These are phyloP conservation scores for Citrus inodora DNA, from an alignment of 345 rosid genomes.

Conservation along the genomic window DNA sequence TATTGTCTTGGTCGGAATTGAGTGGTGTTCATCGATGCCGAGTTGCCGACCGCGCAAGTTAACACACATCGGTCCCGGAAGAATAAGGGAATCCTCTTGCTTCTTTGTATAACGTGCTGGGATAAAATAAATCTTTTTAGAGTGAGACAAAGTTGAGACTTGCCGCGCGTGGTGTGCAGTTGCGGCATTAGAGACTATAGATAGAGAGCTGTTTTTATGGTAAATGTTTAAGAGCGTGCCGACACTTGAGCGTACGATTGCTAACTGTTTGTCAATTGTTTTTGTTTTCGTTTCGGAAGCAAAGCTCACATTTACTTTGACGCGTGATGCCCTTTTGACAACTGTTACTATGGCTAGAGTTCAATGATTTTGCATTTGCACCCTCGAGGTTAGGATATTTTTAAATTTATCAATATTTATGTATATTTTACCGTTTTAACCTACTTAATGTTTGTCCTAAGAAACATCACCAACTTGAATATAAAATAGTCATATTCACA, in stretches of 20 bases:
- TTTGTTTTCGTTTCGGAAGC: neutral
- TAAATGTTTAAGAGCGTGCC: neutral
- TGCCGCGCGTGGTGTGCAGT: neutral
- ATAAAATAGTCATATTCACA: neutral
- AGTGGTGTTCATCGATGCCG: too few relatives aligned
- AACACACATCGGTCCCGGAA: slow-evolving; percentile 1
- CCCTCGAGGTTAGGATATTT: neutral
- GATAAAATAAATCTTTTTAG: neutral
- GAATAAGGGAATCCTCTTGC: neutral
- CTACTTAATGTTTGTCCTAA: too few relatives aligned
- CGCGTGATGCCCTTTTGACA: neutral
- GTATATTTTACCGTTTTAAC: neutral
- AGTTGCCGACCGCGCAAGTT: slow-evolving; percentile 12
- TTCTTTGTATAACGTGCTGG: neutral
- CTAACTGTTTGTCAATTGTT: neutral
- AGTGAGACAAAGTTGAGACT: neutral
- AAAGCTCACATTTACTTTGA: neutral
- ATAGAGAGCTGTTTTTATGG: neutral
- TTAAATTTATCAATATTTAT: neutral
- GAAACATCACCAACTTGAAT: neutral
- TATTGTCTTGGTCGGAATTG: neutral
- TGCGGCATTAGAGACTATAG: neutral
- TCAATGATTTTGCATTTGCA: neutral
- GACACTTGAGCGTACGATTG: neutral
- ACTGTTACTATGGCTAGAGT: neutral